These are phyloP conservation scores for Penicillium sp. DNA, from an alignment of 2,329 filamentous ascomycete species.

Conservation along the genomic window DNA sequence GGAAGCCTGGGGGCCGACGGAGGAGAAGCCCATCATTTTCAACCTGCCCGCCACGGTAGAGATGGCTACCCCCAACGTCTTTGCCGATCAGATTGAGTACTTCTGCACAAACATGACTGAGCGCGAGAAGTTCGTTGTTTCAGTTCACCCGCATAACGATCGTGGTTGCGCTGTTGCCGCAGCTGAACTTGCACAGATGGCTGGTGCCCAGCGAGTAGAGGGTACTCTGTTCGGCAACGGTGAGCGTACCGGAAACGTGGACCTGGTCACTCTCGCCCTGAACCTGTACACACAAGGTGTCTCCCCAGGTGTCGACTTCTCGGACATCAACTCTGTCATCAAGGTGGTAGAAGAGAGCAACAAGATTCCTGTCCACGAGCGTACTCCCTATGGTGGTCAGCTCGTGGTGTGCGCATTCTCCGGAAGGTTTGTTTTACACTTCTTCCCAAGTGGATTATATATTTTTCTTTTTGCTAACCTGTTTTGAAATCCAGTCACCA, in stretches of 20 bases:
- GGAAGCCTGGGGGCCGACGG: conserved; percentile 81
- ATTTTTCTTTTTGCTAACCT: not conserved
- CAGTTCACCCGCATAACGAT: conserved; percentile 92
- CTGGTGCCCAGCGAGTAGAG: conserved; percentile 89
- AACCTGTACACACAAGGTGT: conserved; percentile 96
- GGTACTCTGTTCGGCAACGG: conserved; percentile 93
- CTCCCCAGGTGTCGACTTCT: conserved; percentile 82
- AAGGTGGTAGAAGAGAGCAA: conserved; percentile 87
- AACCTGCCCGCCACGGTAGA: conserved; percentile 96
- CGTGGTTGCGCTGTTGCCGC: conserved; percentile 86
- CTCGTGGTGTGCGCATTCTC: conserved; percentile 10
- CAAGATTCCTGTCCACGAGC: conserved; percentile 88
- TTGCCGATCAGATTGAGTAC: conserved; percentile 93
- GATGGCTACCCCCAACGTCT: conserved; percentile 90
- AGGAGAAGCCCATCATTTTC: conserved; percentile 84
- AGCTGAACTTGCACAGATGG: conserved; percentile 92
- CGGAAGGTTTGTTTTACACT: not conserved
- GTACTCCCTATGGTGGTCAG: conserved; percentile 79
- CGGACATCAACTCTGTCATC: conserved; percentile 80
- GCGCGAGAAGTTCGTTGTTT: conserved; percentile 82
- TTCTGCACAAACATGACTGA: conserved; percentile 85
- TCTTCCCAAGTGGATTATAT: not conserved
- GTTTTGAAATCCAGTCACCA: conserved; percentile 63
- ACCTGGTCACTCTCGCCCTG: conserved; percentile 85
- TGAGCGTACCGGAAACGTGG: conserved; percentile 92